Evolutionary conservation across 2,329 filamentous ascomycete species (phyloP), one percentile per base, ranked within the genome.

Genomic region (Diaporthe amygdali): DNA sequence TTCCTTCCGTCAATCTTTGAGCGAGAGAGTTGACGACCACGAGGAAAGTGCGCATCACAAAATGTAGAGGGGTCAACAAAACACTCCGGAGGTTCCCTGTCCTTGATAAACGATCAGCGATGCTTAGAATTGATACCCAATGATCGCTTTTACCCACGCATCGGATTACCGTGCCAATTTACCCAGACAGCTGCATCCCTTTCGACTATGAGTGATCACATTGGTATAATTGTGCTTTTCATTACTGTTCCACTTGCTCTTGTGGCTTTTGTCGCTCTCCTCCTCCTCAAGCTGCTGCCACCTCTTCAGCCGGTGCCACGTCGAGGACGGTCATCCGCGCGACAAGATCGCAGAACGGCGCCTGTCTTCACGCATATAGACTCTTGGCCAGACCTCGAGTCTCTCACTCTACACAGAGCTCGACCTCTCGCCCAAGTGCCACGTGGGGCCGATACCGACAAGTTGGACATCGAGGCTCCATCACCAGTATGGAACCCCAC

Each of bases 371-470:
- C 64, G 1, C 41, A 34, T 22, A 46, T 49, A 37, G 81, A 83
- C 71, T 80, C 79, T 10, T 82, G 80, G 79, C 72, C 72, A 55
- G 81, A 82, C 56, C 76, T 82, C 20, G 80, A 80, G 79, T 61
- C 39, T 55, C 20, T 30, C 32, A 56, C 47, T n/a, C 49, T 54
- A 41, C 34, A 68, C 30, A 27, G 56, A 67, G 32, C 17, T 17
- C 30, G 30, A 15, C 27, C 30, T 46, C n/a, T 37, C 51, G 44
- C 9, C 32, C 41, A 37, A 22, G 20, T 44, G 20, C 27, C 37
- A 51, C 27, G 15, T 15, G 34, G 20, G 25, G 46, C 25, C 14
- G 17, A 54, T 6, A 32, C 32, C 7, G 51, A 64, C 70, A 27
- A 68, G 56, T 27, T 70, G 66, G 22, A 1, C 22, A 51, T 69